phyloP scores from a whole-genome alignment of 2,329 filamentous ascomycete genomes.

The Hypoxylon sp. region DNA sequence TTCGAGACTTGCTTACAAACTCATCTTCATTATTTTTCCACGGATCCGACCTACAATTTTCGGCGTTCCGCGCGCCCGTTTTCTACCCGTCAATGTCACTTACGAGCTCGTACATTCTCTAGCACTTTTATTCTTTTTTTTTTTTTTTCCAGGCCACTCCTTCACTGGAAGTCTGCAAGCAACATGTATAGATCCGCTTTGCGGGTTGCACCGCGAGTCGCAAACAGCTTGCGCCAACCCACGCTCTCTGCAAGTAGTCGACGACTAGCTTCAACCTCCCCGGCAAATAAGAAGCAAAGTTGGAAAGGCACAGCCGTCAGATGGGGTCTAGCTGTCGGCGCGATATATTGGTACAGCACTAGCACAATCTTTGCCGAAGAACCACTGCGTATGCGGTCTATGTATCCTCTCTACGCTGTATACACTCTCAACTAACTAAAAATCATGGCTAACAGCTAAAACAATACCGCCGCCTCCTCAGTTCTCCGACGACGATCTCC shows the following conservation, averaged over 20 bases:
- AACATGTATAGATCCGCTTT: constrained; percentile 67
- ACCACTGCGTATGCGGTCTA: constrained; percentile 72
- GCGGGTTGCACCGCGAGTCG: constrained; percentile 62
- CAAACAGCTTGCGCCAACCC: constrained; percentile 58
- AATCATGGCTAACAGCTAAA: constrained; percentile 38
- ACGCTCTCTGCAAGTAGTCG: constrained; percentile 58
- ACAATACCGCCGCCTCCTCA: constrained; percentile 60
- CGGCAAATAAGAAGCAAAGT: constrained; percentile 76
- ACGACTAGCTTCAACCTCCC: constrained; percentile 66
- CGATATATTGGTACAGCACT: constrained; percentile 95
- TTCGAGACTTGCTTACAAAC: constrained; percentile 34
- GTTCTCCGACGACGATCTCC: constrained; percentile 69
- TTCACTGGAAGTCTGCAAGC: not conserved
- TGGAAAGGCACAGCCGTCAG: constrained; percentile 83
- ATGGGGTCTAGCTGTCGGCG: constrained; percentile 80
- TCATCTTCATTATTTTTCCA: constrained; percentile 14
- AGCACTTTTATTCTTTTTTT: constrained; percentile 10
- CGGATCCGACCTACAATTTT: not conserved
- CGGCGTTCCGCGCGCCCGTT: not conserved
- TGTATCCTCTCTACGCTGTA: not conserved
- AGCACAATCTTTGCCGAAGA: constrained; percentile 89
- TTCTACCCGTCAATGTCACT: not conserved
- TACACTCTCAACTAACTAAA: constrained; percentile 14
- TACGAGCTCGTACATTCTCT: not conserved
- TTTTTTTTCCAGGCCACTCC: constrained; percentile 4